Conservation (phyloP, 768 basidiomycete species). For the Trametes cingulata region DNA sequence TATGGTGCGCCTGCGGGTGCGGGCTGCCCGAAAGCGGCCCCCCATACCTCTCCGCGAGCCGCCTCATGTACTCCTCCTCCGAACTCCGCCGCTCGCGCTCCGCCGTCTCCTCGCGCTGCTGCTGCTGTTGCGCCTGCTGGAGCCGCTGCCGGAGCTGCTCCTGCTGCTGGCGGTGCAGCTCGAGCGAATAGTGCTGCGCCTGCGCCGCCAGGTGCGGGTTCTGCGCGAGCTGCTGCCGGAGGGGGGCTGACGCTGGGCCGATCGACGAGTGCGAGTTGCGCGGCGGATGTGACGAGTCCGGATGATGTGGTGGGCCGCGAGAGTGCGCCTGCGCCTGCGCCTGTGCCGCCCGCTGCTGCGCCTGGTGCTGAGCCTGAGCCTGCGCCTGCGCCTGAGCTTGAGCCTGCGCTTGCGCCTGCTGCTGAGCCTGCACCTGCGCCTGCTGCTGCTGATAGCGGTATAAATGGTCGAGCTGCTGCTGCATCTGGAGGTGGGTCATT, state of each 20-base stretch:
- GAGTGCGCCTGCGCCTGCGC: slow-evolving; percentile 18
- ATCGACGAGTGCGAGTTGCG: slow-evolving; percentile 50
- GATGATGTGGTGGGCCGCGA: slow-evolving; percentile 37
- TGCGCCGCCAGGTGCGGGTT: slow-evolving; percentile 23
- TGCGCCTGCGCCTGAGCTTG: slow-evolving; percentile 28
- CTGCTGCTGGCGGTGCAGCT: slow-evolving; percentile 47
- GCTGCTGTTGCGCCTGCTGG: slow-evolving; percentile 45
- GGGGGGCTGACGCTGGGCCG: slow-evolving; percentile 34
- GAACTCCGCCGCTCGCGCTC: slow-evolving; percentile 35
- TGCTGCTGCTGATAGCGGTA: slow-evolving; percentile 41
- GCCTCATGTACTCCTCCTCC: slow-evolving; percentile 41
- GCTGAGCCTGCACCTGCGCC: slow-evolving; percentile 36
- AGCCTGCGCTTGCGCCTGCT: slow-evolving; percentile 32
- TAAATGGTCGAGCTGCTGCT: slow-evolving; percentile 47
- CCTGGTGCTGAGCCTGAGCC: slow-evolving; percentile 34
- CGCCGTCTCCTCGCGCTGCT: slow-evolving; percentile 37
- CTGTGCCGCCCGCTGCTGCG: slow-evolving; percentile 7
- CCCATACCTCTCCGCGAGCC: slow-evolving; percentile 37
- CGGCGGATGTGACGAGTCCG: slow-evolving; percentile 34
- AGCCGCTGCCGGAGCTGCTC: slow-evolving; percentile 32
- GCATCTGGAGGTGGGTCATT: slow-evolving; percentile 61
- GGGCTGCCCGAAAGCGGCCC: slow-evolving; percentile 23
- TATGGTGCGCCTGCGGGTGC: slow-evolving; percentile 30
- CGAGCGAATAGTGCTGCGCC: slow-evolving; percentile 46
- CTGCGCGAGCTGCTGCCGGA: slow-evolving; percentile 21